These are phyloP conservation scores for Penicillium brevicompactum DNA, from an alignment of 2,329 filamentous ascomycete genomes.

Conservation along the genomic window DNA sequence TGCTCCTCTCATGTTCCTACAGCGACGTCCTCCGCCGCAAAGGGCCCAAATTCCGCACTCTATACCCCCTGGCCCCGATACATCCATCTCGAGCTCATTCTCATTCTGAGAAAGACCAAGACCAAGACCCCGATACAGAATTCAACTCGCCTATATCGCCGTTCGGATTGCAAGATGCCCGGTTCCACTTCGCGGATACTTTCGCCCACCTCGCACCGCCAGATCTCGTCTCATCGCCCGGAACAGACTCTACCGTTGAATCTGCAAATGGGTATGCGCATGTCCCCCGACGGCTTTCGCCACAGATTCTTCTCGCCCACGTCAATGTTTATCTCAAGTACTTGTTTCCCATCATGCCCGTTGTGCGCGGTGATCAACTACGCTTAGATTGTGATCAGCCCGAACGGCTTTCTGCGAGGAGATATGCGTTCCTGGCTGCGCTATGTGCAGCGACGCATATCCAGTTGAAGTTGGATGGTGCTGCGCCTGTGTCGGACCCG, in stretches of 20 bases:
- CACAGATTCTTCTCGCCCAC: constrained; percentile 40
- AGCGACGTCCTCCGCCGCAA: constrained; percentile 42
- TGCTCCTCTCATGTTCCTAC: constrained; percentile 44
- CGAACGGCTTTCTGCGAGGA: constrained; percentile 48
- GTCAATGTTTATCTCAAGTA: constrained; percentile 47
- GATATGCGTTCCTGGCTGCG: constrained; percentile 46
- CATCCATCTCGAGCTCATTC: constrained; percentile 30
- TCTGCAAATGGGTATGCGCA: constrained; percentile 20
- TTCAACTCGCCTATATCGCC: constrained; percentile 32
- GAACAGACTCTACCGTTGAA: constrained; percentile 34
- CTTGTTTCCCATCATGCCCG: constrained; percentile 48
- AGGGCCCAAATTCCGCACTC: constrained; percentile 42
- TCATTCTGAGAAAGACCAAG: constrained; percentile 16
- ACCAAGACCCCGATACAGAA: constrained; percentile 20
- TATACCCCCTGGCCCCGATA: constrained; percentile 41
- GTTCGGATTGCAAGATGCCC: constrained; percentile 25
- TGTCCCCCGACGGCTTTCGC: constrained; percentile 32
- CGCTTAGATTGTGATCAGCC: constrained; percentile 52
- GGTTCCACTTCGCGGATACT: constrained; percentile 30
- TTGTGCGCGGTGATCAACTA: constrained; percentile 40
- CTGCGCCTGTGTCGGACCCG: constrained; percentile 24
- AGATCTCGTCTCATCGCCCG: constrained; percentile 38
- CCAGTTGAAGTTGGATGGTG: constrained; percentile 45
- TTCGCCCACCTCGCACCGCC: constrained; percentile 32
- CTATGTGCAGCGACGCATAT: constrained; percentile 49